Base-by-base conservation (phyloP, 1,284 basidiomycete genomes). In the Ustilago lituana region DNA sequence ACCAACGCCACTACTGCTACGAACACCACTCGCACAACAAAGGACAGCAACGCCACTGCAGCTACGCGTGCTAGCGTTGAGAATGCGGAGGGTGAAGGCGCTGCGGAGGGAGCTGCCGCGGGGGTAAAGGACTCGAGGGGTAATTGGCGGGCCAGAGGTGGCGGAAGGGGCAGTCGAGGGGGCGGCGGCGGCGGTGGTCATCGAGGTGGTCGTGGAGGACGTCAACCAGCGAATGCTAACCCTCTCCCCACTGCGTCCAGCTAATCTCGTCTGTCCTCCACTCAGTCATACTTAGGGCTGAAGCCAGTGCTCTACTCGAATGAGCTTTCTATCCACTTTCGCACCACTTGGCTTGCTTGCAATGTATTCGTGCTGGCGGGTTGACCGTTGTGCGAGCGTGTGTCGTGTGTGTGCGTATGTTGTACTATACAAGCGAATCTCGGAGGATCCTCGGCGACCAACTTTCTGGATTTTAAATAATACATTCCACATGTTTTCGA, bases 371-470 rank as follows among this genome's bases (percentile, higher is more conserved):
- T n/a, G n/a, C n/a, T n/a, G n/a, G n/a, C n/a, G n/a, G n/a, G n/a
- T n/a, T n/a, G n/a, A n/a, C n/a, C n/a, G n/a, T n/a, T n/a, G n/a
- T n/a, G n/a, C n/a, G n/a, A n/a, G n/a, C n/a, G n/a, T n/a, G n/a
- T n/a, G n/a, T n/a, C n/a, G n/a, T n/a, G n/a, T n/a, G n/a, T n/a
- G n/a, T n/a, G n/a, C 11, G 6, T 6, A 36, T 36, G 33, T 36
- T 36, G 33, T n/a, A n/a, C n/a, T n/a, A n/a, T n/a, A 36, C 12
- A 12, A 29, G 7, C 6, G 11, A 20, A 20, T 12, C 19, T 36
- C 50, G 39, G 33, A 22, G 19, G 50, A 53, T 36, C 26, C 10
- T 44, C 50, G 50, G 50, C 26, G 41, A 51, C 39, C 32, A 41
- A 41, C 2, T 20, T 22, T n/a, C n/a, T n/a, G n/a, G n/a, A n/a